phyloP scores from a whole-genome alignment of 345 rosid species.

The Salix brachista region DNA sequence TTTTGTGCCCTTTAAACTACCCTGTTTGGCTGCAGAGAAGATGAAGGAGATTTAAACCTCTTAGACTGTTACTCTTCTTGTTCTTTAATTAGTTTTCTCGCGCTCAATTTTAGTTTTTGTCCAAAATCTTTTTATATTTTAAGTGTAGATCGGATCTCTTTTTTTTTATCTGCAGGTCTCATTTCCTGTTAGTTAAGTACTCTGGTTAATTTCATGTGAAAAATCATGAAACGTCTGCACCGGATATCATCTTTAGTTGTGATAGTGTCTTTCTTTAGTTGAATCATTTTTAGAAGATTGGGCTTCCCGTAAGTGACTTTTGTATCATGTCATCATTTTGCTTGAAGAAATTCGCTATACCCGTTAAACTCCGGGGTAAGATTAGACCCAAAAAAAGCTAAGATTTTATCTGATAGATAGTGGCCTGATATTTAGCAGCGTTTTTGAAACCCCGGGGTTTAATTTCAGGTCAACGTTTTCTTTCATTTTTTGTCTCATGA shows the following conservation, averaged over 20 bases:
- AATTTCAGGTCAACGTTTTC: background rate
- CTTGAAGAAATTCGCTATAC: background rate
- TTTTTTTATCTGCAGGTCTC: background rate
- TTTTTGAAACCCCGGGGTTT: background rate
- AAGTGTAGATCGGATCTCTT: background rate
- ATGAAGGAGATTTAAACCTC: background rate
- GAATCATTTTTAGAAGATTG: background rate
- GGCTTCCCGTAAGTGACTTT: background rate
- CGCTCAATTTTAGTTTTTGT: too few relatives aligned
- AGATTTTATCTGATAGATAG: background rate
- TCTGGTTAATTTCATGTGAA: background rate
- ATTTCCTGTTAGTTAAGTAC: background rate
- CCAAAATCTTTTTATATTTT: background rate
- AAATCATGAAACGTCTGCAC: background rate
- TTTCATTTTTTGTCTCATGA: background rate
- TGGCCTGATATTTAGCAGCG: background rate
- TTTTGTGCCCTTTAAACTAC: background rate
- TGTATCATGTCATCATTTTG: background rate
- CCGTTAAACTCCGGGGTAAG: background rate
- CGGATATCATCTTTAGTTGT: background rate
- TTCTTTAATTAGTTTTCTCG: background rate
- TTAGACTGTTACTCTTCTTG: too few relatives aligned
- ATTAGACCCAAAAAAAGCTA: too few relatives aligned
- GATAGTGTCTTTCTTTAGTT: background rate
- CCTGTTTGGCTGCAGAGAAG: constrained; percentile 3